Evolutionary conservation across 768 basidiomycete species (phyloP), one percentile per base, ranked within the genome.

Genomic region (Mycena olivaceomarginata): DNA sequence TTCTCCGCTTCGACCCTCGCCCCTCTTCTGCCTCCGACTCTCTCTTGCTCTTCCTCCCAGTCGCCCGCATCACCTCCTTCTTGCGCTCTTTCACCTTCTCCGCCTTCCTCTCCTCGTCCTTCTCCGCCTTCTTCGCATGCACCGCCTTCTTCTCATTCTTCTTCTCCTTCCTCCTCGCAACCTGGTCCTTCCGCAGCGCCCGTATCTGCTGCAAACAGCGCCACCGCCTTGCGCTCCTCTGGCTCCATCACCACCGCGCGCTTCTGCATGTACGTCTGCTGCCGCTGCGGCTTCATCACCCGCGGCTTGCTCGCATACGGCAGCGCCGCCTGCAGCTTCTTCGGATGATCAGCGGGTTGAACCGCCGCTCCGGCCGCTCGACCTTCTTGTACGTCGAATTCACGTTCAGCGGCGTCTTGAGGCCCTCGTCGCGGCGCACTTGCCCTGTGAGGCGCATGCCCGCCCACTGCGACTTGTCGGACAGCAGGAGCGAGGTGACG

Each of bases 371-470:
- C 9, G 92, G 88, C 8, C 98, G 94, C 68, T 94, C 94, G 77
- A 99, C 88, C 41, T 90, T 88, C 85, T 95, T 96, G 90, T 99
- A 99, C 3, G 92, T 92, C 67, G 98, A 99, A 85, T 98, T 96
- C 75, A 93, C 89, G 77, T 93, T 88, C 37, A 91, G 84, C 2
- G 97, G 98, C 9, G 97, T 96, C 82, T 96, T 94, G 59, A 98
- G 79, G 0, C 93, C 94, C 81, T 97, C 91, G 40, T 96, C 97
- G n/a, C 93, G 90, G 20, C 98, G 92, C 43, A 99, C 93, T 85
- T 97, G 93, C 60, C 98, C 98, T 1, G 97, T 99, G 45, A 99
- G 89, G 43, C 98, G 94, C 98, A 99, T 99, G 1, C 98, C 98
- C 20, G 90, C 86, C 98, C 98, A 99, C 25, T 83, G 85, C n/a